Conservation (phyloP, 306 rosid species). For the Vigna reflexopilosa region DNA sequence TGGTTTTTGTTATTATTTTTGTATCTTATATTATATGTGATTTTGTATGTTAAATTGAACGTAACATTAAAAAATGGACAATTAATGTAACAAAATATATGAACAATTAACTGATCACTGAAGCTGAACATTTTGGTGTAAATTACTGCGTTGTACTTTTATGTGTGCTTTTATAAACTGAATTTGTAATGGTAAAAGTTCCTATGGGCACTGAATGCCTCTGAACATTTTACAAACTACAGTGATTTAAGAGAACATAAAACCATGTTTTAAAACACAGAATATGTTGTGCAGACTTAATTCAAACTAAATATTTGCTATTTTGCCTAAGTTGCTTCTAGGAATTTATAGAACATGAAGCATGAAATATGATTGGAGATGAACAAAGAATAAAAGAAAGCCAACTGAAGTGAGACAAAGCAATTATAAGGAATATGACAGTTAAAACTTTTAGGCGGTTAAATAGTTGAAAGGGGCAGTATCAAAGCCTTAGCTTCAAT, state of each 20-base stretch:
- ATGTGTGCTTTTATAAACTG: conserved; percentile 2
- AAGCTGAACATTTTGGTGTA: not conserved
- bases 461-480: not conserved
- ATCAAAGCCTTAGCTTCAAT: not conserved
- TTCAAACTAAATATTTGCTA: conserved; percentile 10
- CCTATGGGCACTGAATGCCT: conserved; percentile 1
- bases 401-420: conserved; percentile 15
- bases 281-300: conserved; percentile 1
- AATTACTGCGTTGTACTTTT: conserved; percentile 12
- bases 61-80: conserved; percentile 13
- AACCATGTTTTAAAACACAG: conserved; percentile 5
- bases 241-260: conserved; percentile 26
- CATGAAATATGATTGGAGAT: not conserved
- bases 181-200: conserved; percentile 10
- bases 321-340: conserved; percentile 4
- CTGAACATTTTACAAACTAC: conserved; percentile 22
- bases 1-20: conserved; percentile 12
- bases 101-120: conserved; percentile 17
- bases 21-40: not conserved
- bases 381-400: conserved; percentile 12
- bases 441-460: conserved; percentile 11
- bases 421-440: not conserved
- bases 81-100: not conserved
- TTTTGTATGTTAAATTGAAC: conserved; percentile 20
- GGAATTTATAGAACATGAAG: conserved; percentile 10